A percentile compares a stretch with the other conserved stretches of the same genome.
Evolutionary conservation across 2,329 filamentous ascomycete species (phyloP).

Genomic region (Bimuria novae-zelandiae): DNA sequence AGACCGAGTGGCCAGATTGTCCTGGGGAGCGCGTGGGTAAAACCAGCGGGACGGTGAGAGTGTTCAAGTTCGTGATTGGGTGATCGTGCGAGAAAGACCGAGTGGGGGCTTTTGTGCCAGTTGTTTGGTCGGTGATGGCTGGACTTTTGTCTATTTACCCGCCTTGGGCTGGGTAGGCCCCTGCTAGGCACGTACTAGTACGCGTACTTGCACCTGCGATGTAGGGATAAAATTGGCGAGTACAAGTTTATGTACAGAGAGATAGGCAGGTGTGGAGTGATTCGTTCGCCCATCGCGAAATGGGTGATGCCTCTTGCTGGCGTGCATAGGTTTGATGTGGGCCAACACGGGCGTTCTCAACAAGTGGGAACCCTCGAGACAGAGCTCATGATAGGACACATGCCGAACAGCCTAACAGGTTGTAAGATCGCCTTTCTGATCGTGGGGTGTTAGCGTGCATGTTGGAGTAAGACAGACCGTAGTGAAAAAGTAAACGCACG

Average conservation of each 20-base stretch:
- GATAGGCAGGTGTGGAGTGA: no score
- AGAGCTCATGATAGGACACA: not conserved
- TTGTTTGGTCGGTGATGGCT: not conserved
- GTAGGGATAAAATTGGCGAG: no score
- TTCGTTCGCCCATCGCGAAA: no score
- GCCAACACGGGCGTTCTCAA: not conserved
- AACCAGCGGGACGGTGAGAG: no score
- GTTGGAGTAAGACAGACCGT: not conserved
- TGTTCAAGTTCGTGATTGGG: no score
- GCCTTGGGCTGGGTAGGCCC: not conserved
- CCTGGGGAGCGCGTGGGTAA: no score
- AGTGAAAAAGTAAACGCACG: not conserved
- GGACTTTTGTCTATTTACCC: not conserved
- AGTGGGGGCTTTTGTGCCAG: no score
- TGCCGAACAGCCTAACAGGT: not conserved
- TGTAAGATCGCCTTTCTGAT: not conserved
- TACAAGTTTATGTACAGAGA: no score
- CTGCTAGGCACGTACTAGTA: no score
- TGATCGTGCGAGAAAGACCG: no score
- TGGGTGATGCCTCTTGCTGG: no score
- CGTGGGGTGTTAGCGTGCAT: not conserved
- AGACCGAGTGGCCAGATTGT: slow-evolving; percentile 3
- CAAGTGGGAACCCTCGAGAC: not conserved
- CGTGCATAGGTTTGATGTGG: not conserved
- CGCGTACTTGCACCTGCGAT: no score